phyloP scores from a whole-genome alignment of 257 asterid species.

The Solanum etuberosum region DNA sequence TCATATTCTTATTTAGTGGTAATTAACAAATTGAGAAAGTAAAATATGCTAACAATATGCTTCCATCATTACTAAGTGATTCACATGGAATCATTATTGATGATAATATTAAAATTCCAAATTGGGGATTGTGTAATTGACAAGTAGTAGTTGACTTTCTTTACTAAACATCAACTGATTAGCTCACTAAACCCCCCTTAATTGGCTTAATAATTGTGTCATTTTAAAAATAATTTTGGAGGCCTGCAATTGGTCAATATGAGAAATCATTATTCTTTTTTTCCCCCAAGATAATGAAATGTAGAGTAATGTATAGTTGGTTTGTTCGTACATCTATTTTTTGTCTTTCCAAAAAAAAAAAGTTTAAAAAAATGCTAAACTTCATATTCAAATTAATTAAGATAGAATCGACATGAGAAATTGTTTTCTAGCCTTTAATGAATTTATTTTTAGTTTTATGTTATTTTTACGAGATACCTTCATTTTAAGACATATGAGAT shows the following conservation, averaged over 20 bases:
- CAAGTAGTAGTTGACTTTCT: slow-evolving; percentile 12
- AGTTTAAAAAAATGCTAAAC: not conserved
- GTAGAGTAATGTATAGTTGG: not conserved
- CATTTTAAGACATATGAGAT: not conserved
- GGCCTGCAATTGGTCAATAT: not conserved
- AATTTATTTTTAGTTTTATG: not conserved
- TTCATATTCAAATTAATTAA: not conserved
- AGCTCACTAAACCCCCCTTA: not conserved
- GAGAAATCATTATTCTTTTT: not conserved
- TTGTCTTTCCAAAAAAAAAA: not conserved
- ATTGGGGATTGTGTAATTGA: not conserved
- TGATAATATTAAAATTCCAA: not conserved
- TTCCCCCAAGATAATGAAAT: not conserved
- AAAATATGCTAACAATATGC: not conserved
- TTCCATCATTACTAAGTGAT: not conserved
- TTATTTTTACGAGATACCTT: not conserved
- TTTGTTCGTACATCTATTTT: not conserved
- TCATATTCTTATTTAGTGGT: not conserved
- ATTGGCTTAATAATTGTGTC: not conserved
- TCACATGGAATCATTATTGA: not conserved
- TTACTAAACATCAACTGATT: not conserved
- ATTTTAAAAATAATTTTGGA: not conserved
- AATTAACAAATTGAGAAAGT: not conserved
- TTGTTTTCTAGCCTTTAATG: not conserved
- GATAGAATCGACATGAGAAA: not conserved